Percentiles rank a stretch among this genome's conserved stretches.
Evolutionary conservation across 352 stramenopile genomes (phyloP).

Genomic region (Salisapilia sapeloensis): DNA sequence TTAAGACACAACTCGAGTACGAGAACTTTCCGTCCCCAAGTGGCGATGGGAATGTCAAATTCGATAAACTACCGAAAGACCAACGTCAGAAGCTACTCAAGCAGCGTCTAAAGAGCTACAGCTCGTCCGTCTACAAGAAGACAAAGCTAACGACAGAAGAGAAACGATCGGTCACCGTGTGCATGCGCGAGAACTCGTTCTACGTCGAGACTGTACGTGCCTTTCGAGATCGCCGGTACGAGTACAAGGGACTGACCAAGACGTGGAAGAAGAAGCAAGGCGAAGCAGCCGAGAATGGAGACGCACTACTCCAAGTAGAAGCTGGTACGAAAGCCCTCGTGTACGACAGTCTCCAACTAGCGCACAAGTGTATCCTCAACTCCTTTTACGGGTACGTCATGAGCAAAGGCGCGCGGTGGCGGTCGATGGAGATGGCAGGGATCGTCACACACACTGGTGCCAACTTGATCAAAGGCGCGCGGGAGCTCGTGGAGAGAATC

Average conservation of each 20-base stretch:
- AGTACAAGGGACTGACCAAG: conserved; percentile 99
- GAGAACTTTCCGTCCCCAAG: conserved; percentile 57
- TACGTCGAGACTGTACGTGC: conserved; percentile 99
- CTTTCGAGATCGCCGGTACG: conserved; percentile 97
- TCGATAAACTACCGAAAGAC: conserved; percentile 28
- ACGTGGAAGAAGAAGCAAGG: conserved; percentile 77
- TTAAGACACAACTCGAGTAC: conserved; percentile 90
- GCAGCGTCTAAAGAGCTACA: conserved; percentile 86
- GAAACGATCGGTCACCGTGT: conserved; percentile 91
- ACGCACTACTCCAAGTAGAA: conserved; percentile 74
- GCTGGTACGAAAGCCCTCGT: conserved; percentile 80
- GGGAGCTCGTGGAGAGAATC: conserved; percentile 88
- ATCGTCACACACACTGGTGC: conserved; percentile 98
- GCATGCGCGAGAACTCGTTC: conserved; percentile 99
- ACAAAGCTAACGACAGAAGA: conserved; percentile 93
- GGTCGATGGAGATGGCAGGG: conserved; percentile 99
- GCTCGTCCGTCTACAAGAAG: conserved; percentile 95
- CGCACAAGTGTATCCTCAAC: conserved; percentile 99
- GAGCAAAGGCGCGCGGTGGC: conserved; percentile 96
- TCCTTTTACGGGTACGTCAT: conserved; percentile 99
- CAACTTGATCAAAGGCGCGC: conserved; percentile 94
- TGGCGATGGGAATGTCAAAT: conserved; percentile 24
- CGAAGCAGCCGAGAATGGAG: conserved; percentile 62
- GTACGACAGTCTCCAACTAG: conserved; percentile 98
- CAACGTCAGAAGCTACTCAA: conserved; percentile 56